Evolutionary conservation across 352 stramenopile genomes (phyloP), one percentile per base, ranked within the genome.

Genomic region (Globisporangium rhizosaccharum): DNA sequence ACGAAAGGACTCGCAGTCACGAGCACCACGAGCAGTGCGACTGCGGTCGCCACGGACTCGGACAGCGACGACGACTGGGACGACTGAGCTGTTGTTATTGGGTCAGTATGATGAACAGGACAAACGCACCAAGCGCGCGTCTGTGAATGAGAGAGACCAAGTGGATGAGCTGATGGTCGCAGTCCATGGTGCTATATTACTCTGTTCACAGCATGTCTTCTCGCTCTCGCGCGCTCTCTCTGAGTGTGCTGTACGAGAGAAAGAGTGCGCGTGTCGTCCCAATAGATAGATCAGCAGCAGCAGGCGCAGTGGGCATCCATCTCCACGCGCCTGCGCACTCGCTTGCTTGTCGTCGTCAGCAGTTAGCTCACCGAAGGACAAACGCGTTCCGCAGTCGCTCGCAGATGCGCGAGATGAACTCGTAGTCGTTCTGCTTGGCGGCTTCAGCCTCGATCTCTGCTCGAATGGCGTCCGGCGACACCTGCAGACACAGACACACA

Each of bases 21-120:
- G 2, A 15, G 4, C 18, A 46, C 6, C 30, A 44, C 48, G 50
- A 47, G 42, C 14, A 17, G 28, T 2, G 26, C 53, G 14, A 30
- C 59, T 55, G 55, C 67, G 53, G 44, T 45, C 30, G 45, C 41
- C 18, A 60, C 76, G 14, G 69, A 70, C n/a, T 45, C 53, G n/a
- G 75, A 92, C 53, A 89, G 81, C 55, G 84, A 92, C 48, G 80
- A 92, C 39, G 84, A 91, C 54, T 94, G 84, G 84, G 84, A 93
- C 56, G 82, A 94, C 59, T 94, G 62, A 85, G 47, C 11, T 39
- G 41, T n/a, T 60, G 41, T 51, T 47, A 45, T 39, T 8, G 33
- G 0, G 10, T 12, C 33, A 14, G 33, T 12, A 8, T 39, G 7
- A 14, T 1, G 7, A 39, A 1, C 6, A 39, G 33, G 7, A 12